Base-by-base conservation (phyloP, 306 rosid species). In the Cucurbita maxima region DNA sequence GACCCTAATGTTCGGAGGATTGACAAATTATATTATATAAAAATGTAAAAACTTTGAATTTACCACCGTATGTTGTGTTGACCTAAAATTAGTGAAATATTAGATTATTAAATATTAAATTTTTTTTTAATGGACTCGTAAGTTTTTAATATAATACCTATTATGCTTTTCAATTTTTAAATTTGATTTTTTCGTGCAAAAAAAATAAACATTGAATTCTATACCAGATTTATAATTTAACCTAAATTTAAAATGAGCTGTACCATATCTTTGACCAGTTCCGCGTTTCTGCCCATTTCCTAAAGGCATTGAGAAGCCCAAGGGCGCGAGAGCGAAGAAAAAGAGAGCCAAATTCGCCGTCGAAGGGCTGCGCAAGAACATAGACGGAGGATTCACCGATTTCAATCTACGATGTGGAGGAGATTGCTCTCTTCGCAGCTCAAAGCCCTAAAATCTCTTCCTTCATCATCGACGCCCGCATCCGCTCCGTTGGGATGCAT, bases 391-490 rank as follows among this genome's bases (percentile, higher is more conserved):
- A 6, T 9, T 45, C 71, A 19, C 59, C 13, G 59, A 56, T 41
- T 16, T 9, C 52, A 19, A 48, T 50, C 20, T 48, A 75, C 72
- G 41, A 88, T 92, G 97, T 89, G 88, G 87, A 91, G 97, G 75
- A 85, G 90, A 77, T 74, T 89, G 11, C 59, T 88, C 76, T 78
- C 85, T 76, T 87, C 96, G 47, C 81, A 84, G 0, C 85, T 89
- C 85, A 83, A 83, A 86, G 68, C 91, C 93, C 83, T 90, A 72
- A 58, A 72, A 74, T 63, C 77, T 77, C 79, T 74, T 51, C 74
- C 79, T 52, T 10, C 87, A 13, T 1, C 81, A 10, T 7, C 82
- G 8, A 40, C 75, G 4, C 19, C 80, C 36, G 59, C 82, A 44
- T 20, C 87, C 72, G 54, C 81, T 45, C 47, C 85, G 16, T 74